These are phyloP conservation scores for Penicillium lividum DNA, from an alignment of 495 filamentous ascomycete genomes.

Conservation along the genomic window DNA sequence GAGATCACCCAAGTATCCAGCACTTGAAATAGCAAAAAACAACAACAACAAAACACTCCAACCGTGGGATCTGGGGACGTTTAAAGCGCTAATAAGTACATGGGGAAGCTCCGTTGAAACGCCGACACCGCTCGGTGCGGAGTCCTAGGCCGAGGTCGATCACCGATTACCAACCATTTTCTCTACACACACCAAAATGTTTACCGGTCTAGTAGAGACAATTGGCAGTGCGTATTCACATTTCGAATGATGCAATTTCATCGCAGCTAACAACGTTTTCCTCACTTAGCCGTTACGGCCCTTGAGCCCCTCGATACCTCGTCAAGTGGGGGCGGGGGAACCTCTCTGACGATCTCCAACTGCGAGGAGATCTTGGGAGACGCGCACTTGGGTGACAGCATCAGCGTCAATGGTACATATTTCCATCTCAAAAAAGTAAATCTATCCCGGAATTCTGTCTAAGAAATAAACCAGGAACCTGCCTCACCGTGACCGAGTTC, in stretches of 20 bases:
- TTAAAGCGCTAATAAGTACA: conserved; percentile 23
- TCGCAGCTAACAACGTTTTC: conserved; percentile 15
- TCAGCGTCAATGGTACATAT: conserved; percentile 76
- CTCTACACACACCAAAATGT: conserved; percentile 62
- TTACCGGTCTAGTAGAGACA: conserved; percentile 94
- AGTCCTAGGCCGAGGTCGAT: conserved; percentile 38
- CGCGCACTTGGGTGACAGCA: conserved; percentile 86
- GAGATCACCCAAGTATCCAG: conserved; percentile 1
- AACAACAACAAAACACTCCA: conserved; percentile 6
- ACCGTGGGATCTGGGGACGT: conserved; percentile 1
- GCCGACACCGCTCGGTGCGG: conserved; percentile 34
- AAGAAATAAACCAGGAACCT: conserved; percentile 54
- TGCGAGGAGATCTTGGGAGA: conserved; percentile 76
- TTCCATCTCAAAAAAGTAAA: not conserved
- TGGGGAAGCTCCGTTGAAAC: conserved; percentile 34
- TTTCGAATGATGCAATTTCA: not conserved
- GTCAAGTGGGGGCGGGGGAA: conserved; percentile 68
- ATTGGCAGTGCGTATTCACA: conserved; percentile 71
- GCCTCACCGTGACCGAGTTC: conserved; percentile 89
- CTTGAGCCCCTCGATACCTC: conserved; percentile 78
- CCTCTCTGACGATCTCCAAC: conserved; percentile 81
- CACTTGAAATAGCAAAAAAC: conserved; percentile 2
- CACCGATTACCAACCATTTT: conserved; percentile 13
- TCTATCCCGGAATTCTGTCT: not conserved
- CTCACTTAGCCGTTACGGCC: conserved; percentile 68